Base-by-base conservation (phyloP, 768 basidiomycete species). In the Tephrocybe sp. region DNA sequence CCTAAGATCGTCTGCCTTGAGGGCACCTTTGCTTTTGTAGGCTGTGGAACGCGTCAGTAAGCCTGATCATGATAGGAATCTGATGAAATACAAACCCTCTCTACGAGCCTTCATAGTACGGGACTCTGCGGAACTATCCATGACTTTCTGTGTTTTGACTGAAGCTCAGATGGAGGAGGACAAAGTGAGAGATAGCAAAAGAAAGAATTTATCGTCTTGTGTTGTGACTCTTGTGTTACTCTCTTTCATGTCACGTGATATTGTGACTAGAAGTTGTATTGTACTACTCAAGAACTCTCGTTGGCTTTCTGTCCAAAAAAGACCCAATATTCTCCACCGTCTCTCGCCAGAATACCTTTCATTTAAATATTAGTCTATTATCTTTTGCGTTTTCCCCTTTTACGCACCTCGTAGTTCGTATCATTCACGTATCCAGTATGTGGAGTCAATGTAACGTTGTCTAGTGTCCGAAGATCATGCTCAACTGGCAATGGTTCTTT, bases 1-100 rank as follows among this genome's bases (percentile, higher is more conserved):
- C 61, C 96, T 85, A 61, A 98, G 88, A 68, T 98, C 92, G 54
- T 96, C 92, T 61, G 84, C 85, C 69, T 92, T 94, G 57, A 94
- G 76, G 59, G 82, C 85, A 55, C 89, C 88, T 70, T 93, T 94
- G 71, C 83, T 87, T 79, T 96, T 96, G 77, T 90, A 95, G 64
- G 83, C 91, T 93, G 51, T 58, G 34, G 53, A 45, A 66, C 71
- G 75, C 72, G 72, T 77, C 63, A 69, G 63, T 59, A 62, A 59
- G 62, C 58, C 40, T 54, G 53, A 67, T 68, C 58, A 56, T 48
- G 61, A 65, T 61, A 52, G 53, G 54, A 56, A 55, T 52, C 51
- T 32, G 46, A 56, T 48, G 58, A n/a, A 39, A 46, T 44, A 70
- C 74, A 52, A 61, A 88, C 87, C 83, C 52, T 83, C 83, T 71